Conservation (phyloP, 148 eudicot species). For the Rhododendron griersonianum region DNA sequence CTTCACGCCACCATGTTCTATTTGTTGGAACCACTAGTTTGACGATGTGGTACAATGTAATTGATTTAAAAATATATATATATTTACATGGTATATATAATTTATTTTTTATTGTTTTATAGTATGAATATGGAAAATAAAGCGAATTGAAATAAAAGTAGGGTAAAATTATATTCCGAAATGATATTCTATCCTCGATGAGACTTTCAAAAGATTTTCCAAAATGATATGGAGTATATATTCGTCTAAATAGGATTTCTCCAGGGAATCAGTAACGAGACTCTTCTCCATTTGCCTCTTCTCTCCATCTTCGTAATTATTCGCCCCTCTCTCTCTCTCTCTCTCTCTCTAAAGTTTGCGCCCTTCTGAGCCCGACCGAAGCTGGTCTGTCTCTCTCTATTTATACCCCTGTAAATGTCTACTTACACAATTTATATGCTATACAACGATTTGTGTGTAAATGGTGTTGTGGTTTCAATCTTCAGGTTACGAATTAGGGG, state of each 20-base stretch:
- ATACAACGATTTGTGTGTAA: background rate
- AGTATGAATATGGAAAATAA: too few relatives aligned
- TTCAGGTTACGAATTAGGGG: conserved; percentile 6
- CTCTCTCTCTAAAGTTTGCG: background rate
- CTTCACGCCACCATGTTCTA: too few relatives aligned
- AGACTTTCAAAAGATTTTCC: background rate
- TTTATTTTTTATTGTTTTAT: too few relatives aligned
- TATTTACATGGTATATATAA: too few relatives aligned
- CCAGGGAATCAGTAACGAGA: background rate
- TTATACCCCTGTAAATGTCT: background rate
- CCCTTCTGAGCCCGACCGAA: background rate
- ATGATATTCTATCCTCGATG: background rate
- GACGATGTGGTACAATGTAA: too few relatives aligned
- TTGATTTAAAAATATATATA: too few relatives aligned
- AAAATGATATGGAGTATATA: background rate
- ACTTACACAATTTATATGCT: background rate
- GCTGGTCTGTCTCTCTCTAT: conserved; percentile 2
- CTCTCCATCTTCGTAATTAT: background rate
- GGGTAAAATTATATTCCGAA: too few relatives aligned
- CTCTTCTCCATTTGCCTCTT: background rate
- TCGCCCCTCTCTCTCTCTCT: background rate
- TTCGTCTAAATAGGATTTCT: background rate
- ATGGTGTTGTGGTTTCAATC: background rate
- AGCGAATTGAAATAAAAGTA: too few relatives aligned
- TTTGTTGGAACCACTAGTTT: too few relatives aligned